Conservation (phyloP, 768 basidiomycete genomes). For the Aureoboletus auriporus region DNA sequence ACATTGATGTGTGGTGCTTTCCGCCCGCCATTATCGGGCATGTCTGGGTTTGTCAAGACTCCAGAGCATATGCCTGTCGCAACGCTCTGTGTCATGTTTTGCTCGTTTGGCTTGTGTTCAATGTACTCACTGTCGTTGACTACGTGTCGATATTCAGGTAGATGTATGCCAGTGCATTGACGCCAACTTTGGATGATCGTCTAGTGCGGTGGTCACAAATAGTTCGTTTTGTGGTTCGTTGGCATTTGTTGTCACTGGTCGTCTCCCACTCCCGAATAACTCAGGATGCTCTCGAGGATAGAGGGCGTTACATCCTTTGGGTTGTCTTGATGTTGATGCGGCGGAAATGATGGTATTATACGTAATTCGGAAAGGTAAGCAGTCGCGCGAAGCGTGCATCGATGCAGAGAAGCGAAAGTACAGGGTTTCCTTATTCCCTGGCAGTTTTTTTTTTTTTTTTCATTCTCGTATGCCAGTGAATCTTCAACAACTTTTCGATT, state of each 20-base stretch:
- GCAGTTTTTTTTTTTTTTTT: too few species aligned
- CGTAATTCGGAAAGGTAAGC: conserved; percentile 55
- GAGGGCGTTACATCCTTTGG: conserved; percentile 74
- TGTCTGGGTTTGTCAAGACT: conserved; percentile 73
- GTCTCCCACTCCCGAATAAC: neutral
- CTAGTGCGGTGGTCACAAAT: conserved; percentile 73
- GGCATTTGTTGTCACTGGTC: conserved; percentile 63
- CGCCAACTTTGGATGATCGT: conserved; percentile 77
- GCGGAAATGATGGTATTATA: conserved; percentile 54
- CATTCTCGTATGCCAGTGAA: too few species aligned
- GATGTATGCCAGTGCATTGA: conserved; percentile 78
- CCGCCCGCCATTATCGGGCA: conserved; percentile 65
- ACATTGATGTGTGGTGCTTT: conserved; percentile 46
- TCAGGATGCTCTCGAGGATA: conserved; percentile 72
- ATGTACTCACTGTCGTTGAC: conserved; percentile 40
- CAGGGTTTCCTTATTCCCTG: too few species aligned
- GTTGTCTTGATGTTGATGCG: conserved; percentile 50
- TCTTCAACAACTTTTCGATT: too few species aligned
- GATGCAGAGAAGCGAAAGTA: conserved; percentile 35
- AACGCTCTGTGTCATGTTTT: conserved; percentile 70
- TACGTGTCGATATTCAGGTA: conserved; percentile 29
- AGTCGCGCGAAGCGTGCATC: conserved; percentile 56
- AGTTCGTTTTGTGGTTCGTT: conserved; percentile 68
- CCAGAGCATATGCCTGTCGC: conserved; percentile 62
- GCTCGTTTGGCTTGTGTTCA: conserved; percentile 67